These are phyloP conservation scores for Dactylellina parvicollis DNA, from an alignment of 2,329 filamentous ascomycete species.

Conservation along the genomic window DNA sequence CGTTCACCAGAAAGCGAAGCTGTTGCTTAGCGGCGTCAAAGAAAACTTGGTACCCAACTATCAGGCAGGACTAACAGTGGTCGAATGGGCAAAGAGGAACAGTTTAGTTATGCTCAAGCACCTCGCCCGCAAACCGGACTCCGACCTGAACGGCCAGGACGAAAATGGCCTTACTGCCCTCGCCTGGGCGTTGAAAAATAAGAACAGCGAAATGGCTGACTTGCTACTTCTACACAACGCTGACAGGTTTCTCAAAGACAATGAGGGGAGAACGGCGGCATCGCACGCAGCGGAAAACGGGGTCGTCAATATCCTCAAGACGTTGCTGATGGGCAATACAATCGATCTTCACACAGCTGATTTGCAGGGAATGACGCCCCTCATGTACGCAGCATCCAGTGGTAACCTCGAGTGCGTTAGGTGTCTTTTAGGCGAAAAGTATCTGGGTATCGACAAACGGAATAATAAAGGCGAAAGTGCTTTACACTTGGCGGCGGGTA, in stretches of 20 bases:
- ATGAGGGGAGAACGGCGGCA: slow-evolving; percentile 20
- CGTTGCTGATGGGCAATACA: neutral
- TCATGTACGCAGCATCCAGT: slow-evolving; percentile 27
- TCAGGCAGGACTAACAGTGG: neutral
- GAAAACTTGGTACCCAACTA: slow-evolving; percentile 30
- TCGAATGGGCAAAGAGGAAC: slow-evolving; percentile 35
- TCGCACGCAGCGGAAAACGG: slow-evolving; percentile 32
- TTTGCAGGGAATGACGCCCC: slow-evolving; percentile 8
- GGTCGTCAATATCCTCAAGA: slow-evolving; percentile 1
- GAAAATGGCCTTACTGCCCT: slow-evolving; percentile 22
- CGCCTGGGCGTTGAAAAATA: slow-evolving; percentile 28
- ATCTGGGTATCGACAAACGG: slow-evolving; percentile 9
- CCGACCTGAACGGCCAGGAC: slow-evolving; percentile 15
- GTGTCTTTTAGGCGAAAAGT: slow-evolving; percentile 2
- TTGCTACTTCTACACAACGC: slow-evolving; percentile 15
- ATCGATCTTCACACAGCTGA: neutral
- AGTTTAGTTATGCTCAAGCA: slow-evolving; percentile 24
- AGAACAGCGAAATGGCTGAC: slow-evolving; percentile 30
- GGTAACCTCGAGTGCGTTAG: slow-evolving; percentile 18
- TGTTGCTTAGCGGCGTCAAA: slow-evolving; percentile 14
- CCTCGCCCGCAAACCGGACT: neutral
- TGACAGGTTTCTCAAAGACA: slow-evolving; percentile 14
- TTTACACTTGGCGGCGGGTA: slow-evolving; percentile 4
- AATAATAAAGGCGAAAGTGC: slow-evolving; percentile 19
- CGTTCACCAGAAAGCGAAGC: slow-evolving; percentile 1